These are phyloP conservation scores for Clarkia xantiana DNA, from an alignment of 345 rosid species.

Conservation along the genomic window DNA sequence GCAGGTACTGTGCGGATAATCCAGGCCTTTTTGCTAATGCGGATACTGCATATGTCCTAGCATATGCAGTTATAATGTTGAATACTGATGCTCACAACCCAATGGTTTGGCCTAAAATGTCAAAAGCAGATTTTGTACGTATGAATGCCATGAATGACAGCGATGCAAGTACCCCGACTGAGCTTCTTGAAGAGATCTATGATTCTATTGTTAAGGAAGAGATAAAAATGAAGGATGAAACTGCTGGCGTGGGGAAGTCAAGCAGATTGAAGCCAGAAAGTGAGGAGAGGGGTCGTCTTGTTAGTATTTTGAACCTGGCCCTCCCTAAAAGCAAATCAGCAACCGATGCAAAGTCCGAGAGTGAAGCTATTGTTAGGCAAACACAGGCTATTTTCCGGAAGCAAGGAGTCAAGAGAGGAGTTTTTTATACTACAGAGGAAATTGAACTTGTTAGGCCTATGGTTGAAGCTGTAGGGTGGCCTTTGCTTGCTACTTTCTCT, in stretches of 20 bases:
- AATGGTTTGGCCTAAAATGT: slow-evolving; percentile 96
- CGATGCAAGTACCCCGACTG: slow-evolving; percentile 70
- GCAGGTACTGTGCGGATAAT: slow-evolving; percentile 94
- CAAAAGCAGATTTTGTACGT: slow-evolving; percentile 78
- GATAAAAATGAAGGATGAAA: slow-evolving; percentile 84
- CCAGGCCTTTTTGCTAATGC: slow-evolving; percentile 93
- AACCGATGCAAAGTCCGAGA: slow-evolving; percentile 67
- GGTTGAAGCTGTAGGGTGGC: slow-evolving; percentile 99
- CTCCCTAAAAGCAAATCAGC: slow-evolving; percentile 63
- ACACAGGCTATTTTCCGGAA: slow-evolving; percentile 86
- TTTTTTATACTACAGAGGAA: slow-evolving; percentile 61
- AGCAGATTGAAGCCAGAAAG: slow-evolving; percentile 60
- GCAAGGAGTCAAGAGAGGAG: slow-evolving; percentile 78
- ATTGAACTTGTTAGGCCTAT: slow-evolving; percentile 81
- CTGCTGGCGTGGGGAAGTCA: slow-evolving; percentile 35
- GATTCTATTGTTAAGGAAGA: slow-evolving; percentile 92
- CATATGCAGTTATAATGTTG: slow-evolving; percentile 95
- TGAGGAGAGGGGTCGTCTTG: slow-evolving; percentile 87
- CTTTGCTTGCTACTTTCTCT: slow-evolving; percentile 89
- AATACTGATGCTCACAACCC: slow-evolving; percentile 97
- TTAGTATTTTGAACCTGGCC: slow-evolving; percentile 73
- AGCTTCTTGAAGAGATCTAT: slow-evolving; percentile 79
- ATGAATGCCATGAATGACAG: slow-evolving; percentile 71
- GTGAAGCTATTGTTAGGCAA: slow-evolving; percentile 73
- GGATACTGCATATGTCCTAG: slow-evolving; percentile 98